Conservation (phyloP, 208 protist species). For the Crithidia mellificae region DNA sequence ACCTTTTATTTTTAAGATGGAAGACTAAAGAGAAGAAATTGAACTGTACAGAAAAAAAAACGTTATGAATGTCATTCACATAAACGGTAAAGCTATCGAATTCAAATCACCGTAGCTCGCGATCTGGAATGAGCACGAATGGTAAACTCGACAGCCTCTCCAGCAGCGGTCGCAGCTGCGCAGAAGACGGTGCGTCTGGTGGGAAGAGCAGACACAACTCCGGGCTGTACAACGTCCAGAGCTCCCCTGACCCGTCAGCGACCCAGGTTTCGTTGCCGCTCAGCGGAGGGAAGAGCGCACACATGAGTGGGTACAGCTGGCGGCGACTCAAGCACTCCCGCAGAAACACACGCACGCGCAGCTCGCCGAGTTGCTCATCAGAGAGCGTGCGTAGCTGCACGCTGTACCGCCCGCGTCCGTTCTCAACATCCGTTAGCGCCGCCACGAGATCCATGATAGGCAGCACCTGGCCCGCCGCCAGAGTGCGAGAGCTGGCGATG, state of each 20-base stretch:
- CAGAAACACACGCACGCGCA: constrained; percentile 53
- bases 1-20: no score
- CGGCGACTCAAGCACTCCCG: constrained; percentile 50
- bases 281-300: constrained; percentile 35
- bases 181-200: constrained; percentile 19
- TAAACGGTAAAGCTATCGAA: no score
- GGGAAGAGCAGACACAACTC: constrained; percentile 34
- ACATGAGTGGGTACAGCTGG: constrained; percentile 39
- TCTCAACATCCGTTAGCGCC: constrained; percentile 34
- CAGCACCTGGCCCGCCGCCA: constrained; percentile 35
- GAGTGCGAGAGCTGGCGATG: constrained; percentile 31
- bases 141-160: constrained; percentile 43
- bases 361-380: constrained; percentile 33
- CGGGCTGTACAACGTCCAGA: constrained; percentile 51
- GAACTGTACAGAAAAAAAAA: not conserved
- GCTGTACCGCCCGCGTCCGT: constrained; percentile 22
- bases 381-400: constrained; percentile 22
- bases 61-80: not conserved
- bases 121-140: constrained; percentile 44
- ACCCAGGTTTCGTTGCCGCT: constrained; percentile 24
- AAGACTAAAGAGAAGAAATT: no score
- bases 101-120: constrained; percentile 38
- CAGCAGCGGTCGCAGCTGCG: constrained; percentile 37
- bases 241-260: constrained; percentile 12
- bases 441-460: constrained; percentile 40